Percentiles rank a stretch among this genome's conserved stretches.
phyloP scores from a whole-genome alignment of 805 yeast species.

The Pichia nanzhaoensis region DNA sequence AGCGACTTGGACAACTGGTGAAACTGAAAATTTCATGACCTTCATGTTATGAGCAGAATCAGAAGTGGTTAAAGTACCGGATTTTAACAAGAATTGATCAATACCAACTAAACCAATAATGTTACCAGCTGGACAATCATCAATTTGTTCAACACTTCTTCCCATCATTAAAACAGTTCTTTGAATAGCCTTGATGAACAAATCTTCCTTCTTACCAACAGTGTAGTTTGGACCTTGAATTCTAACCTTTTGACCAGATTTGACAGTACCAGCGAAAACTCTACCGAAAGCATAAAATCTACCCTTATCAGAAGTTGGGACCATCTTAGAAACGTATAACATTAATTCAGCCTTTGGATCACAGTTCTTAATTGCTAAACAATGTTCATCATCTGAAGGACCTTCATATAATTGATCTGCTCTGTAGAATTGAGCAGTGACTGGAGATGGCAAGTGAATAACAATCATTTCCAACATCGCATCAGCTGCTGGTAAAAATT shows the following conservation, averaged over 20 bases:
- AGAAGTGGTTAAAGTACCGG: constrained; percentile 97
- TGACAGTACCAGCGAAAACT: constrained; percentile 99
- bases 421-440: constrained; percentile 98
- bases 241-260: constrained; percentile 98
- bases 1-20: constrained; percentile 99
- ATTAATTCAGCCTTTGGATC: constrained; percentile 97
- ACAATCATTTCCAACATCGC: constrained; percentile 98
- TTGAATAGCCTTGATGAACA: constrained; percentile 95
- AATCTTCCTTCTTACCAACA: constrained; percentile 97
- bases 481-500: constrained; percentile 99
- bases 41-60: constrained; percentile 98
- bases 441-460: constrained; percentile 98
- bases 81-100: constrained; percentile 98
- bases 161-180: constrained; percentile 99
- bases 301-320: constrained; percentile 99
- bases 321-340: constrained; percentile 99
- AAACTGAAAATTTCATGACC: constrained; percentile 99
- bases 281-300: constrained; percentile 99
- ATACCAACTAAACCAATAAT: constrained; percentile 99
- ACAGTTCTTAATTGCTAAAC: constrained; percentile 93
- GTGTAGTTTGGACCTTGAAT: constrained; percentile 99
- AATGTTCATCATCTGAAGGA: constrained; percentile 88
- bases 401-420: constrained; percentile 99
- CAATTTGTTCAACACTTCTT: constrained; percentile 94
- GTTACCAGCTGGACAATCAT: constrained; percentile 99